Percentiles rank a stretch among this genome's conserved stretches.
Evolutionary conservation across 805 yeast genomes (phyloP).

Genomic region (Ogataea methanolica): DNA sequence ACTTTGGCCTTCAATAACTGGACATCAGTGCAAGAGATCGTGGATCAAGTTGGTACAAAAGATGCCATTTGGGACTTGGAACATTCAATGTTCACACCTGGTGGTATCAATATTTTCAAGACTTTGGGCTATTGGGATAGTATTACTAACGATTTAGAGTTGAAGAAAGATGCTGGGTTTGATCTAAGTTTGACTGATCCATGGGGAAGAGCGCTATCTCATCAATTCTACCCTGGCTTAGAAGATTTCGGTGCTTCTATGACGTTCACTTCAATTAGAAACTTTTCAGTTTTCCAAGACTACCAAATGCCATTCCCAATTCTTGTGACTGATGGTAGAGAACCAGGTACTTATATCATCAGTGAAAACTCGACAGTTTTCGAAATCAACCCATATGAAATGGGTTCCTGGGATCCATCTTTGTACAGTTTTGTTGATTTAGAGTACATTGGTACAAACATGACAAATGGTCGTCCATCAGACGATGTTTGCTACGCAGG

Average conservation of each 20-base stretch:
- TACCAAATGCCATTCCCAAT: constrained; percentile 73
- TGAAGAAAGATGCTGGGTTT: constrained; percentile 60
- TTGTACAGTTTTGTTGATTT: constrained; percentile 60
- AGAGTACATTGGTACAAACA: constrained; percentile 65
- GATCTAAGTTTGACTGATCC: constrained; percentile 65
- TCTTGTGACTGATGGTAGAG: constrained; percentile 59
- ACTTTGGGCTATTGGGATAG: constrained; percentile 51
- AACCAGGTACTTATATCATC: constrained; percentile 54
- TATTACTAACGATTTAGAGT: constrained; percentile 47
- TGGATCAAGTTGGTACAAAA: constrained; percentile 34
- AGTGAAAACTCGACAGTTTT: constrained; percentile 65
- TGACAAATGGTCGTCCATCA: constrained; percentile 53
- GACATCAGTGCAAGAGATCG: constrained; percentile 62
- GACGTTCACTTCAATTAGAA: constrained; percentile 54
- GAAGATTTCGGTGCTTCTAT: constrained; percentile 61
- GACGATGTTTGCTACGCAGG: constrained; percentile 54
- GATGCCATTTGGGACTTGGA: constrained; percentile 65
- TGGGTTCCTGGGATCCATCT: constrained; percentile 88
- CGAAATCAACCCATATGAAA: constrained; percentile 60
- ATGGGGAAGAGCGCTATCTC: constrained; percentile 75
- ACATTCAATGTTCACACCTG: constrained; percentile 55
- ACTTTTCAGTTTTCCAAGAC: constrained; percentile 53
- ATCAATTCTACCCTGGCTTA: constrained; percentile 62
- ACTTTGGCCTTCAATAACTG: constrained; percentile 66
- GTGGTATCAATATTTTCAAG: constrained; percentile 53